Evolutionary conservation across 371 early-diverging fungal genomes (phyloP), one percentile per base, ranked within the genome.

Genomic region (Haplosporangium sp.): DNA sequence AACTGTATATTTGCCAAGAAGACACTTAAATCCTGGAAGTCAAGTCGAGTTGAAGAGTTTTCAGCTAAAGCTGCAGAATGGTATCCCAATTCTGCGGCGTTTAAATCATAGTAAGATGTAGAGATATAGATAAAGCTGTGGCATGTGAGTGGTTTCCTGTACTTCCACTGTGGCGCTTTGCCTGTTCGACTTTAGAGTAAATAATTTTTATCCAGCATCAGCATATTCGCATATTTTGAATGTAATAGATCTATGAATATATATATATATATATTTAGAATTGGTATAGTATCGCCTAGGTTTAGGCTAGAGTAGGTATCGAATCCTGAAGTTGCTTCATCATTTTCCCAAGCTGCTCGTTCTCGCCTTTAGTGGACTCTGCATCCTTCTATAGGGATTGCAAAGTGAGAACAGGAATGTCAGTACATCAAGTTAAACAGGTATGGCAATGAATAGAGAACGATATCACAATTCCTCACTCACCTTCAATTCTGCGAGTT

Each of bases 11-110:
- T 71, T 55, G 64, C 65, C 8, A 42, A 45, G 45, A 79, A 79
- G 67, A 74, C 74, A 5, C 74, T 79, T 61, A 74, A 71, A 62
- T 67, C 62, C 50, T 40, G 74, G 44, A 53, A 55, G 42, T 79
- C 79, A 37, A 61, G 62, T 68, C 74, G 79, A 4, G 17, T 68
- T 19, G 57, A 53, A 19, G 79, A 79, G 65, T 68, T 74, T 45
- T 71, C 39, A 35, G 27, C 34, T 1, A 71, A 71, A 65, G 74
- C 79, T 35, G 50, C 65, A 20, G 45, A 27, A 52, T 79, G 74
- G 79, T 79, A 50, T 57, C 71, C 79, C 7, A 69, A 60, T 38
- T 71, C 79, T 8, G 56, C 73, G 2, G 66, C 42, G 63, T 66
- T 79, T 17, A 59, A 65, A 48, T 53, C 66, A 27, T 27, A 27